Conservation (phyloP, 768 basidiomycete genomes). For the Chalciporus piperatus region DNA sequence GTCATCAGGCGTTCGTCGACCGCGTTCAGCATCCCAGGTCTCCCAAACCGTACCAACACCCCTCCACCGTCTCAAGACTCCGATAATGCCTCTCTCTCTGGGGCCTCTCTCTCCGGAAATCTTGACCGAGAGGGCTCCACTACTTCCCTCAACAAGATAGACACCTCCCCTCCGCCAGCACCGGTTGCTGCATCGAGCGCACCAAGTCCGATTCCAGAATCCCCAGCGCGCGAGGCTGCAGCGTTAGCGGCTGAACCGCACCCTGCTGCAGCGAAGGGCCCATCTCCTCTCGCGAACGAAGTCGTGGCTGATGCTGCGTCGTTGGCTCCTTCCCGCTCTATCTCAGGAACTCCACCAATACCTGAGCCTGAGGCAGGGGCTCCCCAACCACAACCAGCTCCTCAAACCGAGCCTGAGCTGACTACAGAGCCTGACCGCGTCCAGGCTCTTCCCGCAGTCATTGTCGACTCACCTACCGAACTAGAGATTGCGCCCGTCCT, state of each 20-base stretch:
- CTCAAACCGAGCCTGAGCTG: not conserved
- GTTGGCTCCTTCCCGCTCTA: constrained; percentile 18
- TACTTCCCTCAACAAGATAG: constrained; percentile 32
- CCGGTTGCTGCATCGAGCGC: constrained; percentile 21
- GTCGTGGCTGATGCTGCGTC: constrained; percentile 18
- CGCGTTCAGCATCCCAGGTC: constrained; percentile 41
- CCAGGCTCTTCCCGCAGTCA: constrained; percentile 1
- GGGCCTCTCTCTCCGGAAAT: constrained; percentile 26
- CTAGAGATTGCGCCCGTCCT: constrained; percentile 44
- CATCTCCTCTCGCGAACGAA: constrained; percentile 43
- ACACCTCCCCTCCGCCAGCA: constrained; percentile 30
- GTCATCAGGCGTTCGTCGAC: constrained; percentile 62
- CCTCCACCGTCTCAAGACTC: constrained; percentile 26
- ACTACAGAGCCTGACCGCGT: constrained; percentile 5
- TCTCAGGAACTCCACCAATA: constrained; percentile 18
- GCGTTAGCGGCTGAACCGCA: constrained; percentile 33
- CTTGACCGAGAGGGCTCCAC: constrained; percentile 30
- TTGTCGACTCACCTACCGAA: constrained; percentile 25
- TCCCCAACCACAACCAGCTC: constrained; percentile 11
- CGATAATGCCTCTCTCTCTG: constrained; percentile 25
- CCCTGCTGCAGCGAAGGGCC: constrained; percentile 28
- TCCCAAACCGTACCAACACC: constrained; percentile 32
- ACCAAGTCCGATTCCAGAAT: constrained; percentile 71
- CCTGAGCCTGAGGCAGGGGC: constrained; percentile 13
- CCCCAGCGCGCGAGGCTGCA: constrained; percentile 57